Base-by-base conservation (phyloP, 805 yeast genomes). In the Ogataea ganodermae region DNA sequence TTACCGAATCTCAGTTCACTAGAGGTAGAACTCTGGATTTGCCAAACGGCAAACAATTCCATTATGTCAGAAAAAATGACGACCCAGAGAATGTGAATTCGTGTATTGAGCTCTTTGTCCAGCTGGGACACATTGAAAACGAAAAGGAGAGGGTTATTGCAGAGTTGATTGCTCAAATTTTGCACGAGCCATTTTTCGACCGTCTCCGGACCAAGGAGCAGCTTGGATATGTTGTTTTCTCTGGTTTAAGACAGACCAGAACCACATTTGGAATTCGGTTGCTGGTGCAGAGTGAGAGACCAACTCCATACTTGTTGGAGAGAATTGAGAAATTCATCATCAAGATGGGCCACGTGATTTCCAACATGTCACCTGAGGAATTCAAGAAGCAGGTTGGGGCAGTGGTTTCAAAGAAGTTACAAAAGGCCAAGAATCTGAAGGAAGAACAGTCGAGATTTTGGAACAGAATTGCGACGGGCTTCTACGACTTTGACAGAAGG, bases 131-230 rank as follows among this genome's bases (percentile, higher is more conserved):
- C 51, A 46, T 70, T 46, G 57, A 72, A 50, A 72, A 86, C 66
- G 67, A 64, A 37, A 56, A 66, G 6, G 57, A 62, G 24, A 69
- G 81, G 37, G 77, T 83, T 0, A 60, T 78, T 45, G 74, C 86
- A 10, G 89, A 84, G 42, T 68, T 92, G 44, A 67, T 89, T 39
- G 79, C 86, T 0, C 92, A 87, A 51, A 76, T 90, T 52, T 71
- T 86, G 42, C 81, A 79, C 55, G 97, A 92, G 63, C 97, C 97
- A 4, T 86, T 92, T 48, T 94, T 92, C 68, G 84, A 89, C 61
- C 86, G 86, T 52, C 75, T 92, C 48, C 79, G 99, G 67, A 92
- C 99, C 6, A 85, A 89, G 58, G 98, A 92, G 69, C 98, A 94
- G 66, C 75, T 92, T 26, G 99, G 99, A 2, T 92, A 92, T 60